Percentiles rank a stretch among this genome's conserved stretches.
phyloP scores from a whole-genome alignment of 176 grass and related monocot genomes.

The Oryza meyeriana region DNA sequence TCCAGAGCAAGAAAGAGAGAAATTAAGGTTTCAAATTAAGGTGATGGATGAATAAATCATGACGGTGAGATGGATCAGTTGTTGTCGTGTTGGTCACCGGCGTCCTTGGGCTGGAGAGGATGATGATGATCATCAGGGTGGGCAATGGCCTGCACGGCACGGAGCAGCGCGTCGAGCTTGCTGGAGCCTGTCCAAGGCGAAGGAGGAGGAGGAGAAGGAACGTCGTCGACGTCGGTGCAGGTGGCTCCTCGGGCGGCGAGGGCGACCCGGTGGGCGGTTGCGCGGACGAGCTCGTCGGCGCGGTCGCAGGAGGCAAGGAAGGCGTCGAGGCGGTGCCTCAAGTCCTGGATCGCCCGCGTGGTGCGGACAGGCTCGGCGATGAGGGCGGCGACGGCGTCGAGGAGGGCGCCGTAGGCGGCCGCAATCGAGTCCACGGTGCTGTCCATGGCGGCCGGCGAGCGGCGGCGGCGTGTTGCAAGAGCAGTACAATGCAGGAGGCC shows the following conservation, averaged over 20 bases:
- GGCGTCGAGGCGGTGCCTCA: not conserved
- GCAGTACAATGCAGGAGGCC: too few species aligned
- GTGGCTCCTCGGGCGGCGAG: not conserved
- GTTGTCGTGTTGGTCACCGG: not conserved
- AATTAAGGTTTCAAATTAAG: too few species aligned
- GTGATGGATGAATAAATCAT: too few species aligned
- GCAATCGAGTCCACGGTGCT: constrained; percentile 3
- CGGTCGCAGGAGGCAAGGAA: constrained; percentile 9
- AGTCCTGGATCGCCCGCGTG: not conserved
- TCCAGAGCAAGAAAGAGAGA: too few species aligned
- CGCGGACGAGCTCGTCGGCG: constrained; percentile 16
- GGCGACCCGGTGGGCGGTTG: not conserved
- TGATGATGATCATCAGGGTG: not conserved
- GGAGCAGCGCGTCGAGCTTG: not conserved
- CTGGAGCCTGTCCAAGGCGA: too few species aligned
- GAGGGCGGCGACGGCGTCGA: not conserved
- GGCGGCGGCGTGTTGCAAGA: too few species aligned
- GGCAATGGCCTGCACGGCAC: not conserved
- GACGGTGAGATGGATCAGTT: too few species aligned
- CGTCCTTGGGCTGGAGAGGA: not conserved
- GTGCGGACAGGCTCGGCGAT: not conserved
- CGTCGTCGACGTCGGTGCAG: not conserved
- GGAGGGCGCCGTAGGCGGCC: constrained; percentile 17
- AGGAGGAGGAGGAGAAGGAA: too few species aligned
- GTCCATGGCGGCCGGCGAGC: not conserved